Evolutionary conservation across 1,139 yeast species (phyloP), one percentile per base, ranked within the genome.

Genomic region (Blastobotrys malaysiensis): DNA sequence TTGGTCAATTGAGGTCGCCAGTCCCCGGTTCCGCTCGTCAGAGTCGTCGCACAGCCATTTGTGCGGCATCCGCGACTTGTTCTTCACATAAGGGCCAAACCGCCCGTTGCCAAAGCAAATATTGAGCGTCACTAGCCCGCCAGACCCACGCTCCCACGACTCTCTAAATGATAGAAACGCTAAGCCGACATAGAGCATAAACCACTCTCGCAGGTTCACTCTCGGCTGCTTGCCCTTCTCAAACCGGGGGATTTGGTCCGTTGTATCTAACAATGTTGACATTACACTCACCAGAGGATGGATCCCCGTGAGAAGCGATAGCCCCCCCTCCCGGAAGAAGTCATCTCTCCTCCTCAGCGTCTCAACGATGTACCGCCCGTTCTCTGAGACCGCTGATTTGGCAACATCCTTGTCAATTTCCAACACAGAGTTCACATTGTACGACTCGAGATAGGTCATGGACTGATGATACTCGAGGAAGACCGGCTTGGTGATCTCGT

Each of bases 61-160:
- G 18, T 36, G 44, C 22, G 18, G 19, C 49, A 48, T 36, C 7
- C 13, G 27, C 18, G 19, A 13, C 22, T 26, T 45, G 47, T 46
- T 48, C 45, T 22, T 48, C 45, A 48, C 45, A 48, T 18, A 16
- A n/a, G 39, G 24, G 9, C 26, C 14, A 13, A 31, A n/a, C 13
- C 27, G 22, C 31, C 36, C 14, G 51, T 47, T 14, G 31, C 48
- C 27, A 14, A 27, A 21, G 16, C 39, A 21, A 36, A 48, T 14
- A n/a, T 52, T 45, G 26, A 52, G 31, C 7, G 54, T 52, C 18
- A 27, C 36, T 19, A 48, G 19, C 1, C 56, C 56, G n/a, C 56
- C 56, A 2, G 51, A 53, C 6, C 51, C 56, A 19, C 21, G 36
- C 21, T 53, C 56, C 53, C 51, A 53, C 14, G 56, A 53, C 24